Percentiles rank a stretch among this genome's conserved stretches.
These are phyloP conservation scores for Trichosporon faecale DNA, from an alignment of 1,284 basidiomycete genomes.

Conservation along the genomic window DNA sequence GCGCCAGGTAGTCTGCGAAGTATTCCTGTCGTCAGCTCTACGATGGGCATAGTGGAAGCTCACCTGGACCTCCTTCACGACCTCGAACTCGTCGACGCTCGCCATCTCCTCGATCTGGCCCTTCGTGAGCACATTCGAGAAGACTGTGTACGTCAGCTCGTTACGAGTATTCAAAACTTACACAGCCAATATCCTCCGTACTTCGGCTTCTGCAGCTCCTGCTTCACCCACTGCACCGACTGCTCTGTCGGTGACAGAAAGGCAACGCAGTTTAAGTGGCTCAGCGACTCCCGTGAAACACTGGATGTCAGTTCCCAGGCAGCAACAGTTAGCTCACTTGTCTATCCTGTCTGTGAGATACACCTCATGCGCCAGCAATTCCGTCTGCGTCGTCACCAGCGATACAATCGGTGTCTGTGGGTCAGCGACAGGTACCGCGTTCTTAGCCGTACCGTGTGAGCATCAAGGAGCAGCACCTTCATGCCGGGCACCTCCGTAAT, in stretches of 20 bases:
- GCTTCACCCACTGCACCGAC: constrained; percentile 75
- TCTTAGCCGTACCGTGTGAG: constrained; percentile 69
- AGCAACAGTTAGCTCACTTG: constrained; percentile 57
- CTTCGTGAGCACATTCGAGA: constrained; percentile 90
- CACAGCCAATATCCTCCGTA: constrained; percentile 97
- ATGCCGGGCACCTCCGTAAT: constrained; percentile 81
- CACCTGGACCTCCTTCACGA: constrained; percentile 94
- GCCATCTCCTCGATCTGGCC: constrained; percentile 88
- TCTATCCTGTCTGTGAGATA: constrained; percentile 97
- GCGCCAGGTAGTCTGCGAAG: constrained; percentile 88
- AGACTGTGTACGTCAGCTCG: constrained; percentile 60
- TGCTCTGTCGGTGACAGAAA: constrained; percentile 79
- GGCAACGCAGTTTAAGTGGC: constrained; percentile 94
- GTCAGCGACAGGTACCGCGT: constrained; percentile 11
- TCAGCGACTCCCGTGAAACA: constrained; percentile 77
- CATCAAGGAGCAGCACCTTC: constrained; percentile 96
- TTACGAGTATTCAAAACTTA: constrained; percentile 56
- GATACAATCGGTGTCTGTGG: constrained; percentile 93
- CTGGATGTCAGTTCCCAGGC: constrained; percentile 27
- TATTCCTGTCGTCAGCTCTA: constrained; percentile 65
- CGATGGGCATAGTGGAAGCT: constrained; percentile 32
- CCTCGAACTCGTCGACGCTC: constrained; percentile 91
- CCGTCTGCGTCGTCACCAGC: constrained; percentile 89
- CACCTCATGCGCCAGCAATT: constrained; percentile 90
- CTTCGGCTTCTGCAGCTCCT: constrained; percentile 81